Evolutionary conservation across 805 yeast genomes (phyloP), one percentile per base, ranked within the genome.

Genomic region (Ogataea methanolica): DNA sequence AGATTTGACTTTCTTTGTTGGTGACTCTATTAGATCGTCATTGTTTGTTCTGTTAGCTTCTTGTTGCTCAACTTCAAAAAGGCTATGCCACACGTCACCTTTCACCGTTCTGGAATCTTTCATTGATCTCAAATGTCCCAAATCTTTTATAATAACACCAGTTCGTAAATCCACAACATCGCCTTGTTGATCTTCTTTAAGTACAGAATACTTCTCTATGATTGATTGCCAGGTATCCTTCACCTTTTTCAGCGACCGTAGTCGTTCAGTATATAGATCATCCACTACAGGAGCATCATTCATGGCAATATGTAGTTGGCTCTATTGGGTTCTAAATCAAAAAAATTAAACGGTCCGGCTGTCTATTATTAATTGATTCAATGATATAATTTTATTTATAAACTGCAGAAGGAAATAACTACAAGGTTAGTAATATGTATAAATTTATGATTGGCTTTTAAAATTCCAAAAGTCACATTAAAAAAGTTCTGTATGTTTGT

Each of bases 131-230:
- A 87, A 55, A 62, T 87, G 95, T 2, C 96, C 96, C 44, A 78
- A 74, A 56, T 87, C 90, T 33, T 70, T 76, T 1, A 82, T 62
- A 1, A 87, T 75, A 47, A 75, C 71, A 0, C 92, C 91, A 0
- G 89, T 80, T 9, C 61, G 58, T 21, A 87, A 57, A 59, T 87
- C 90, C n/a, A 83, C 66, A 22, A 81, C 71, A 59, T 83, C 90
- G 36, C 86, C 83, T 45, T 80, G 82, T 16, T 70, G 69, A 5
- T 69, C 68, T 33, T 75, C 75, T 43, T 73, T 73, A 42, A 78
- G 73, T 4, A 51, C 46, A 3, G 78, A 68, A 57, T 82, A 81
- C 57, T 76, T 78, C 2, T 70, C 61, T 7, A 83, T 72, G 29
- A 83, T 78, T 14, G 69, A 66, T 21, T 70, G 67, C 88, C 88